Conservation (phyloP, 2,329 filamentous ascomycete genomes). For the Cadophora luteo-olivacea region DNA sequence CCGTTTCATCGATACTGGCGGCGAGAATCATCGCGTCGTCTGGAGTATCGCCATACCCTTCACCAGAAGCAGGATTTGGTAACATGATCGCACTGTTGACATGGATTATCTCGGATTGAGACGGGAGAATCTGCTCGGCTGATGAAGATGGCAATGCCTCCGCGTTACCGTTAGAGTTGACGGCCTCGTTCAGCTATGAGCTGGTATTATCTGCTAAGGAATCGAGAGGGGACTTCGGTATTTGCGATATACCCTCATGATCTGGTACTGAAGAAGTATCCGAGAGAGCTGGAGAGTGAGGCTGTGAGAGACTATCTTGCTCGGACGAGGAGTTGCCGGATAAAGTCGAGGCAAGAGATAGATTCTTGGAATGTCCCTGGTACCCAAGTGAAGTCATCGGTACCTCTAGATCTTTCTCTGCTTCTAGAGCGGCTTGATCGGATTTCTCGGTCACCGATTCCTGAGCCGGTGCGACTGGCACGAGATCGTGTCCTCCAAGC, state of each 20-base stretch:
- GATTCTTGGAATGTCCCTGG: slow-evolving; percentile 5
- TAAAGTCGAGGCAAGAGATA: neutral
- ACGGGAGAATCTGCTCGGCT: neutral
- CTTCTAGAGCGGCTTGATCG: neutral
- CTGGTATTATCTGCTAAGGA: neutral
- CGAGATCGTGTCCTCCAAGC: slow-evolving; percentile 17
- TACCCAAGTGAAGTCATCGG: neutral
- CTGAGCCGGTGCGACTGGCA: neutral
- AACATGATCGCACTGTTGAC: neutral
- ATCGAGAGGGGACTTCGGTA: neutral
- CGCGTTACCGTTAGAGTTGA: neutral
- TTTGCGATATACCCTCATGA: neutral
- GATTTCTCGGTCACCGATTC: neutral
- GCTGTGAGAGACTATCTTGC: neutral
- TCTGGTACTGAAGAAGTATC: neutral
- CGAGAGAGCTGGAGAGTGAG: slow-evolving; percentile 1
- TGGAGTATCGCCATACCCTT: too few relatives aligned
- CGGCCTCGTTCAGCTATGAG: neutral
- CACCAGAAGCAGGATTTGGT: neutral
- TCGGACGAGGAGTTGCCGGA: neutral
- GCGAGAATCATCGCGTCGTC: neutral
- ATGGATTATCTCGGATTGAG: neutral
- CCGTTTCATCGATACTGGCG: neutral
- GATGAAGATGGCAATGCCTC: neutral
- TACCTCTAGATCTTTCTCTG: neutral